phyloP scores from a whole-genome alignment of 495 filamentous ascomycete species.

The Chaetomium cochliodes region DNA sequence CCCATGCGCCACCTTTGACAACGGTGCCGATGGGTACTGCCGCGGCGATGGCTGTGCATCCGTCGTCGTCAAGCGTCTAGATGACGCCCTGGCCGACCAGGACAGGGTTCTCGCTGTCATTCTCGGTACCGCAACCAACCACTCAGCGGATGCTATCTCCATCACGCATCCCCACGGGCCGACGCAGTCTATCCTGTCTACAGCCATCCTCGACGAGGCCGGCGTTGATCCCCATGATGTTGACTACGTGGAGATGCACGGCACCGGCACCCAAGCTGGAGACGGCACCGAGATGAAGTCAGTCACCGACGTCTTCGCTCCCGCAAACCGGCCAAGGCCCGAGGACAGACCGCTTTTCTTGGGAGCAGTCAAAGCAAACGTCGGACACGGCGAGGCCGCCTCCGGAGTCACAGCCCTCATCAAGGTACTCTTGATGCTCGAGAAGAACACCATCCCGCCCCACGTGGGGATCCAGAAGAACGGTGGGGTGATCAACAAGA shows the following conservation, averaged over 20 bases:
- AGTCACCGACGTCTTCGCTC: conserved; percentile 78
- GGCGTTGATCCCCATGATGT: conserved; percentile 70
- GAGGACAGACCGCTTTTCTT: conserved; percentile 72
- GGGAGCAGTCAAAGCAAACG: conserved; percentile 83
- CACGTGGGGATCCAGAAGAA: conserved; percentile 81
- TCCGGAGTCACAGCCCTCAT: conserved; percentile 80
- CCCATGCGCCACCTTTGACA: conserved; percentile 77
- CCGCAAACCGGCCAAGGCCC: conserved; percentile 60
- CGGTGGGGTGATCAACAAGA: conserved; percentile 65
- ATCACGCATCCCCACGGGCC: conserved; percentile 79
- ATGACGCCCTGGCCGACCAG: conserved; percentile 72
- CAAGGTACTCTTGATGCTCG: conserved; percentile 86
- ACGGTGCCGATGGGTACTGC: conserved; percentile 76
- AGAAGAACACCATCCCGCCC: conserved; percentile 77
- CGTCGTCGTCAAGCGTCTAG: conserved; percentile 69
- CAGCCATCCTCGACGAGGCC: conserved; percentile 64
- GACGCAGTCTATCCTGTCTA: conserved; percentile 69
- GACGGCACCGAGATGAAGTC: conserved; percentile 78
- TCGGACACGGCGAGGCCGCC: conserved; percentile 86
- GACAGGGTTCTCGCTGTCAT: conserved; percentile 72
- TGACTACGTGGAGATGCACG: conserved; percentile 85
- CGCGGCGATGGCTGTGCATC: conserved; percentile 70
- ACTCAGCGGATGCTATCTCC: conserved; percentile 72
- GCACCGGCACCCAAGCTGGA: conserved; percentile 83
- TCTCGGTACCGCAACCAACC: conserved; percentile 66